Conservation (phyloP, 257 asterid species). For the Gentiana straminea region DNA sequence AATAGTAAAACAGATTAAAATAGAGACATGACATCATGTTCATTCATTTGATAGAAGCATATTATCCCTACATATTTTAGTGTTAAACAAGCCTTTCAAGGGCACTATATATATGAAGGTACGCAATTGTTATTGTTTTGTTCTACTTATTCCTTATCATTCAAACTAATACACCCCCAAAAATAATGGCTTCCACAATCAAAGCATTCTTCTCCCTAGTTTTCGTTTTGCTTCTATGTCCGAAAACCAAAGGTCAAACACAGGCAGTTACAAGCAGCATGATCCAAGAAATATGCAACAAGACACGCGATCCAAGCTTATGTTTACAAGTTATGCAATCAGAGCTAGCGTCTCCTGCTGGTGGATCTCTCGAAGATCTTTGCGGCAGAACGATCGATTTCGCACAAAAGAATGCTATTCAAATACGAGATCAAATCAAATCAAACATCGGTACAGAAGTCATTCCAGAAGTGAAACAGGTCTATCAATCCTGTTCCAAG, state of each 20-base stretch:
- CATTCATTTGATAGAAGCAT: no score
- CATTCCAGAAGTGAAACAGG: neutral
- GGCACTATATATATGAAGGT: no score
- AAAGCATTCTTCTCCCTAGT: no score
- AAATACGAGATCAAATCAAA: neutral
- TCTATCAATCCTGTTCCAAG: neutral
- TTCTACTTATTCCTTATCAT: no score
- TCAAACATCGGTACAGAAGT: neutral
- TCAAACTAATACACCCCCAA: no score
- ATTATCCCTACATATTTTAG: no score
- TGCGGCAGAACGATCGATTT: neutral
- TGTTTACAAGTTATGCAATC: neutral
- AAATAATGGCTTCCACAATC: no score
- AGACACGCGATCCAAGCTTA: neutral
- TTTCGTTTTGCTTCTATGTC: neutral
- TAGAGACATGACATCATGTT: no score
- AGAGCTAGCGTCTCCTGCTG: neutral
- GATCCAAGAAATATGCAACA: neutral
- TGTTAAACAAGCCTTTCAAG: no score
- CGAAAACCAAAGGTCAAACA: neutral
- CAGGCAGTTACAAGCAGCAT: no score
- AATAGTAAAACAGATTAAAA: no score
- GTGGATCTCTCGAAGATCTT: neutral
- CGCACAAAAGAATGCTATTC: neutral
- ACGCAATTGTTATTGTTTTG: no score